Percentiles rank a stretch among this genome's conserved stretches.
These are phyloP conservation scores for Cornus controversa DNA, from an alignment of 148 eudicot genomes.

Conservation along the genomic window DNA sequence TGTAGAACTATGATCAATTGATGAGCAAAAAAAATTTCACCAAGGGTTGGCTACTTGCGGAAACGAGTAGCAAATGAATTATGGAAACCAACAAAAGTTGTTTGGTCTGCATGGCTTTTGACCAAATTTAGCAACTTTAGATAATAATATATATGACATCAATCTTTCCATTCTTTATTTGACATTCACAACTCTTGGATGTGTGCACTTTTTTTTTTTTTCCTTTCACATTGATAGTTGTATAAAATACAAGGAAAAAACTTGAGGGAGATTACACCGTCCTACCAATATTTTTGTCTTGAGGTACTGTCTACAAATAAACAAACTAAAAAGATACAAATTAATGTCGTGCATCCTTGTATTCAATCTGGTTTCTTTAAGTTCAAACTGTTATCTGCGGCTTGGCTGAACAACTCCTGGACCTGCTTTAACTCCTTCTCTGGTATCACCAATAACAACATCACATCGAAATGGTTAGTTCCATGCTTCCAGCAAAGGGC, in stretches of 20 bases:
- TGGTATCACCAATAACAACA: conserved; percentile 25
- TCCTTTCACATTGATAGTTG: neutral
- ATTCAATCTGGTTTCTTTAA: conserved; percentile 84
- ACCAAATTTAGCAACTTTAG: too few species aligned
- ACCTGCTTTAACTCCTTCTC: conserved; percentile 91
- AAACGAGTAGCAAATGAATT: too few species aligned
- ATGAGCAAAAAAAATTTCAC: neutral
- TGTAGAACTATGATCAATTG: neutral
- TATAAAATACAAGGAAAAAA: neutral
- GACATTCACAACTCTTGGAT: neutral
- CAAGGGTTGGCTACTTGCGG: too few species aligned
- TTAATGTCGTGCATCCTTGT: neutral
- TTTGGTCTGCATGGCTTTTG: neutral
- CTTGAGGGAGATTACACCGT: neutral
- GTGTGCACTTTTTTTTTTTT: too few species aligned
- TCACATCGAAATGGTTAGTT: conserved; percentile 1
- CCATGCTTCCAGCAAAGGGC: too few species aligned
- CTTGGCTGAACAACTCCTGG: conserved; percentile 74
- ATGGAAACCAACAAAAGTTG: neutral
- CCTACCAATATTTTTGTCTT: neutral
- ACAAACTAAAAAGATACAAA: neutral
- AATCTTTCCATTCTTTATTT: too few species aligned
- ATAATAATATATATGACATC: too few species aligned
- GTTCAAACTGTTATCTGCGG: conserved; percentile 70
- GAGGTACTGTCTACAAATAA: neutral